These are phyloP conservation scores for Tolypocladium guangdongense DNA, from an alignment of 2,329 filamentous ascomycete species.

Conservation along the genomic window DNA sequence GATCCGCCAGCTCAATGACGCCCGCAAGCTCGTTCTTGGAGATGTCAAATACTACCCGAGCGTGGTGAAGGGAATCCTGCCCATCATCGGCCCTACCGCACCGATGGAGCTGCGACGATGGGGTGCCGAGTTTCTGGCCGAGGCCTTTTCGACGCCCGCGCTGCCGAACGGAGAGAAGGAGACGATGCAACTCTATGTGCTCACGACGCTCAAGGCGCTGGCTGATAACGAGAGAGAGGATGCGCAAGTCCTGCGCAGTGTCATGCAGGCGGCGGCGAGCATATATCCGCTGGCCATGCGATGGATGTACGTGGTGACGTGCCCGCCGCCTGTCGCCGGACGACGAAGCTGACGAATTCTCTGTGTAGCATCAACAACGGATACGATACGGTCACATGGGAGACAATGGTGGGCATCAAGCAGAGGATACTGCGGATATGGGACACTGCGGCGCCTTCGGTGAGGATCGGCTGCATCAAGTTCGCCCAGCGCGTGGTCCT, in stretches of 20 bases:
- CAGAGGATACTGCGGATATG: slow-evolving; percentile 78
- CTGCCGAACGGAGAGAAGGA: slow-evolving; percentile 70
- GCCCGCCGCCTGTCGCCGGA: neutral
- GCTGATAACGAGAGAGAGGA: slow-evolving; percentile 67
- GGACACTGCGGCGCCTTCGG: slow-evolving; percentile 65
- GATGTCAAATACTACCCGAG: slow-evolving; percentile 84
- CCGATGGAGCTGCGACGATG: slow-evolving; percentile 80
- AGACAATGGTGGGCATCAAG: slow-evolving; percentile 81
- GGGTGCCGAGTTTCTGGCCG: slow-evolving; percentile 91
- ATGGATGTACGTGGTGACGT: slow-evolving; percentile 67
- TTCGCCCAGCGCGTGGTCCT: slow-evolving; percentile 90
- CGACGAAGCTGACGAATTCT: slow-evolving; percentile 10
- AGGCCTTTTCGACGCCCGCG: slow-evolving; percentile 89
- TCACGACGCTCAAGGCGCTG: slow-evolving; percentile 64
- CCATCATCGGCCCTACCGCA: slow-evolving; percentile 68
- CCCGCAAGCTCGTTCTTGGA: slow-evolving; percentile 77
- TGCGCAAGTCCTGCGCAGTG: slow-evolving; percentile 68
- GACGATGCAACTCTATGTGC: slow-evolving; percentile 62
- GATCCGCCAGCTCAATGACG: slow-evolving; percentile 79
- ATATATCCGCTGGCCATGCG: slow-evolving; percentile 86
- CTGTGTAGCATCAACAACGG: slow-evolving; percentile 69
- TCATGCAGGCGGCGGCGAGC: slow-evolving; percentile 81
- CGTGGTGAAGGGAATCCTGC: slow-evolving; percentile 86
- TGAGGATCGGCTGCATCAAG: slow-evolving; percentile 93
- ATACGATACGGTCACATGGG: slow-evolving; percentile 73